These are phyloP conservation scores for Juglanconis sp. DNA, from an alignment of 2,329 filamentous ascomycete genomes.

Conservation along the genomic window DNA sequence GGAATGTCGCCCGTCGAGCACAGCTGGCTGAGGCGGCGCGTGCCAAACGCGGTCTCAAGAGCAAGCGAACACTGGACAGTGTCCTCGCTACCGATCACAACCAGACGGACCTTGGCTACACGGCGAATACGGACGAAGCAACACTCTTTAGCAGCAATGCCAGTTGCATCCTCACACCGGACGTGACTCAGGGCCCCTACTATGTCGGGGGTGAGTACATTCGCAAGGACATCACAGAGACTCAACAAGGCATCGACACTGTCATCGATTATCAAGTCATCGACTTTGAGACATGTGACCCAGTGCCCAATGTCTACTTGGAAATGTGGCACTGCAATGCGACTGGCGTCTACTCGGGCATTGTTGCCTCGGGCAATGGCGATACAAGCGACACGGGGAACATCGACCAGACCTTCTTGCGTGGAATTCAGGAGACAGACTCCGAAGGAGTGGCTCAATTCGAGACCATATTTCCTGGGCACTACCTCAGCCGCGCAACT, in stretches of 20 bases:
- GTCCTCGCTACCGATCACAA: slow-evolving; percentile 33
- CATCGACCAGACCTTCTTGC: slow-evolving; percentile 39
- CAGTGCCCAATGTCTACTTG: slow-evolving; percentile 44
- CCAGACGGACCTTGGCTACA: slow-evolving; percentile 30
- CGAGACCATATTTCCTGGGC: slow-evolving; percentile 41
- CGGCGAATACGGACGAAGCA: slow-evolving; percentile 25
- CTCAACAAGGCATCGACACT: slow-evolving; percentile 27
- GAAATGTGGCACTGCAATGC: slow-evolving; percentile 50
- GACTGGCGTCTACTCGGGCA: slow-evolving; percentile 37
- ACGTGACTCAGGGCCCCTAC: slow-evolving; percentile 48
- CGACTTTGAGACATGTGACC: slow-evolving; percentile 51
- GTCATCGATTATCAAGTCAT: slow-evolving; percentile 27
- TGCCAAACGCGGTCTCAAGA: slow-evolving; percentile 30
- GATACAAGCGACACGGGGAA: slow-evolving; percentile 36
- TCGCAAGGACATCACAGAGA: slow-evolving; percentile 44
- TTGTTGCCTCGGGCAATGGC: slow-evolving; percentile 33
- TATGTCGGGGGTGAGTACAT: slow-evolving; percentile 51
- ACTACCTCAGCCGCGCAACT: slow-evolving; percentile 43
- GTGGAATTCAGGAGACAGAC: slow-evolving; percentile 38
- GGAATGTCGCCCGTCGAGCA: slow-evolving; percentile 43
- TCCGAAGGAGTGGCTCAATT: slow-evolving; percentile 37
- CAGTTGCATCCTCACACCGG: slow-evolving; percentile 44
- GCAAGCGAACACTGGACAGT: slow-evolving; percentile 29
- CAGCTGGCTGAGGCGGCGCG: slow-evolving; percentile 39
- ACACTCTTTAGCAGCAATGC: slow-evolving; percentile 34